A percentile compares a stretch with the other conserved stretches of the same genome.
These are phyloP conservation scores for Nymphaea colorata DNA, from an alignment of 164 flowering plant genomes.

Conservation along the genomic window DNA sequence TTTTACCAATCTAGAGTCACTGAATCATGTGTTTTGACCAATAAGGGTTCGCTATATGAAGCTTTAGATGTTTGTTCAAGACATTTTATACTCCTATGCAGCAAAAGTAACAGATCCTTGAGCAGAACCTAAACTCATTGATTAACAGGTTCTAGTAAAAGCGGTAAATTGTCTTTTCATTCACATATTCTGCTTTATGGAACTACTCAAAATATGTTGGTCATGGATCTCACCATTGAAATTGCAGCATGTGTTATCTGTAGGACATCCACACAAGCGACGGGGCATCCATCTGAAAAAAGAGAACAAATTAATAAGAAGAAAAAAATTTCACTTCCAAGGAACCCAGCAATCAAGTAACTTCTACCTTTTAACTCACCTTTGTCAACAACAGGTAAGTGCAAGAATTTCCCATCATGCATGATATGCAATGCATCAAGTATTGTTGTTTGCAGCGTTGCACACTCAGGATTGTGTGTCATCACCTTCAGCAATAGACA, in stretches of 20 bases:
- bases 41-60: too few species aligned
- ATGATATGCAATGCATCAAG: slow-evolving; percentile 92
- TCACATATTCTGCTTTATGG: not conserved
- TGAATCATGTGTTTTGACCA: too few species aligned
- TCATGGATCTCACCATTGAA: slow-evolving; percentile 55
- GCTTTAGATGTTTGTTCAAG: too few species aligned
- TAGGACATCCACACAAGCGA: slow-evolving; percentile 82
- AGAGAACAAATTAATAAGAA: not conserved
- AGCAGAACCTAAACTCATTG: too few species aligned
- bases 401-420: slow-evolving; percentile 94
- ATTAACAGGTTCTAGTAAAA: too few species aligned
- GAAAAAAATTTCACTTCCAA: not conserved
- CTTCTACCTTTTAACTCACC: slow-evolving; percentile 23
- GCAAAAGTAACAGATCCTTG: too few species aligned
- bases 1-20: too few species aligned
- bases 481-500: slow-evolving; percentile 46
- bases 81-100: too few species aligned
- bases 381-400: slow-evolving; percentile 85
- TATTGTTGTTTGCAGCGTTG: slow-evolving; percentile 71
- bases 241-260: slow-evolving; percentile 98
- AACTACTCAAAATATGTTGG: not conserved
- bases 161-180: too few species aligned
- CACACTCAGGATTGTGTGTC: slow-evolving; percentile 93
- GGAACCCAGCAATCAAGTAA: not conserved
- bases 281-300: slow-evolving; percentile 67